Percentiles rank a stretch among this genome's conserved stretches.
phyloP scores from a whole-genome alignment of 441 rosid genomes.

The Theobroma grandiflorum region DNA sequence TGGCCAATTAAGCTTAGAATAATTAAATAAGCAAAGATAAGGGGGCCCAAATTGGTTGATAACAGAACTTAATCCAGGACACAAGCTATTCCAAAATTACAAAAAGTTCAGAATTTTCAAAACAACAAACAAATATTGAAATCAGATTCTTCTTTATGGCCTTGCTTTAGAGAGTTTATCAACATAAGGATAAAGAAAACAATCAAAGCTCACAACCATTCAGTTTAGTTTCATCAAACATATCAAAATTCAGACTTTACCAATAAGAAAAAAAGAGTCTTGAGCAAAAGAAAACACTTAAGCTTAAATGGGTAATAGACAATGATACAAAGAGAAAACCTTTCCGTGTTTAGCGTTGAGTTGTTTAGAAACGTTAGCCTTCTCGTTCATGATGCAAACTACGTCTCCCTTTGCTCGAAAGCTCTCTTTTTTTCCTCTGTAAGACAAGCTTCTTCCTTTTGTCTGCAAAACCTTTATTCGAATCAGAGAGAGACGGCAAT shows the following conservation, averaged over 20 bases:
- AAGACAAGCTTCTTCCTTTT: background rate
- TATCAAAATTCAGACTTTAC: constrained; percentile 12
- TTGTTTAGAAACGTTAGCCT: constrained; percentile 71
- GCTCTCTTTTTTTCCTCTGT: background rate
- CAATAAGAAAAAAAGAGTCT: constrained; percentile 1
- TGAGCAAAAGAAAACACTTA: background rate
- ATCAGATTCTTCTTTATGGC: constrained; percentile 3
- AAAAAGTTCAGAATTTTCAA: background rate
- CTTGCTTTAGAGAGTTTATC: constrained; percentile 13
- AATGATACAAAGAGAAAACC: constrained; percentile 36
- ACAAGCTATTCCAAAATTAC: constrained; percentile 14
- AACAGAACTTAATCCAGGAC: background rate
- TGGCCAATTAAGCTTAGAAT: background rate
- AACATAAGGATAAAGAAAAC: background rate
- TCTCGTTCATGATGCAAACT: constrained; percentile 58
- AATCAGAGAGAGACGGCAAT: constrained; percentile 31
- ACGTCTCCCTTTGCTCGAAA: constrained; percentile 9
- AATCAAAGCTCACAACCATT: background rate
- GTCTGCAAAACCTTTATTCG: background rate
- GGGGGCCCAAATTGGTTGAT: constrained; percentile 3
- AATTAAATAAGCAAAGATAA: background rate
- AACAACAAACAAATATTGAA: background rate
- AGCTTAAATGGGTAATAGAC: constrained; percentile 11
- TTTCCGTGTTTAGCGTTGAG: constrained; percentile 68
- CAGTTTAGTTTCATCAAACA: constrained; percentile 7